Percentiles rank a stretch among this genome's conserved stretches.
Evolutionary conservation across 2,329 filamentous ascomycete genomes (phyloP).

Genomic region (Juglanconis sp.): DNA sequence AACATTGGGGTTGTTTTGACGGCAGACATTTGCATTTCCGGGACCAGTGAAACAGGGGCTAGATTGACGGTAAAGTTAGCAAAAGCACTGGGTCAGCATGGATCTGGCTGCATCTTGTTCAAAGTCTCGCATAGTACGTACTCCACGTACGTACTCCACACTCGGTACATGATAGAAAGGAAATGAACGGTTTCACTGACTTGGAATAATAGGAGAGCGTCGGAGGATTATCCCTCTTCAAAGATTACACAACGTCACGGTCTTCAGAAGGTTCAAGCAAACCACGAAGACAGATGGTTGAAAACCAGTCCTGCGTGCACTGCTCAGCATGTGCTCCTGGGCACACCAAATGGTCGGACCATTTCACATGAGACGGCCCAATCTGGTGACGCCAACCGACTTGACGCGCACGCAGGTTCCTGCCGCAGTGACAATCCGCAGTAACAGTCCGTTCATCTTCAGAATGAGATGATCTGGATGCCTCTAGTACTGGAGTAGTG

Average conservation of each 20-base stretch:
- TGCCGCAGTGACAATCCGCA: too few species aligned
- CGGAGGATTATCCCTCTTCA: neutral
- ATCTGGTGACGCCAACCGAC: too few species aligned
- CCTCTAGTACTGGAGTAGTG: neutral
- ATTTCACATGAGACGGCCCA: too few species aligned
- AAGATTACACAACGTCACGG: neutral
- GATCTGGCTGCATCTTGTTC: neutral
- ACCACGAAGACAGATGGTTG: neutral
- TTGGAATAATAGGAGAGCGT: neutral
- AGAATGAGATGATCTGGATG: too few species aligned
- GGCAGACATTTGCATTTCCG: too few species aligned
- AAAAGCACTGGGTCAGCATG: neutral
- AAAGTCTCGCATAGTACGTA: slow-evolving; percentile 1
- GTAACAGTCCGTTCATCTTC: too few species aligned
- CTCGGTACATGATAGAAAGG: neutral
- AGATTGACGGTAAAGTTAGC: neutral
- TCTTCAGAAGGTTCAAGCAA: neutral
- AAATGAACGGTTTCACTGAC: neutral
- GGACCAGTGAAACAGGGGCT: too few species aligned
- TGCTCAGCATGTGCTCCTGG: too few species aligned
- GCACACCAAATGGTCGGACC: too few species aligned
- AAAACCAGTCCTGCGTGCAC: too few species aligned
- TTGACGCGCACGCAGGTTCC: too few species aligned
- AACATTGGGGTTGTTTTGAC: too few species aligned
- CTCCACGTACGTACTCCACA: neutral